Evolutionary conservation across 495 filamentous ascomycete species (phyloP), one percentile per base, ranked within the genome.

Genomic region (Neurospora discreta): DNA sequence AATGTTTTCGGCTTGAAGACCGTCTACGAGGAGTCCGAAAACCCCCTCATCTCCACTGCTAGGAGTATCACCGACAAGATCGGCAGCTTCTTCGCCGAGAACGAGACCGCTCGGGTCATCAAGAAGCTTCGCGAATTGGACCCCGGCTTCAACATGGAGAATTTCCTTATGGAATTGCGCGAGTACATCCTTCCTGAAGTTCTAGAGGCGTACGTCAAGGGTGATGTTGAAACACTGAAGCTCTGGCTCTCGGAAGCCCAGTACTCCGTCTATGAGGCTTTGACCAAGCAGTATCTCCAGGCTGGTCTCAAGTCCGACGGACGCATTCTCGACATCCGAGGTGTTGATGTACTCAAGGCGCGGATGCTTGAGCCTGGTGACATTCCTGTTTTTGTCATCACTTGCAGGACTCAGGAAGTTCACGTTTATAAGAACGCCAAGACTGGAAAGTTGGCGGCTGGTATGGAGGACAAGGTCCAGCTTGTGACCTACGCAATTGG

Each of bases 121-220:
- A 97, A 96, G 84, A 97, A 93, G 80, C 95, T 99, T 84, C 89
- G 94, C n/a, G 89, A 93, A 73, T 96, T 98, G 88, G 96, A 99
- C 76, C 96, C 95, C 15, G 89, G 85, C 71, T 99, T 99, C 86
- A 92, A 97, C 80, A 87, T 97, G 78, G 95, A 99, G 79, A 89
- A 92, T 0, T 99, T 98, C 85, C 83, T 98, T 42, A 89, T 91
- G 69, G 95, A 99, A 72, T 91, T 99, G 81, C 91, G 95, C 76
- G 96, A 98, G 83, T 99, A 98, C 81, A 98, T 98, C 73, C 87
- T 99, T 8, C 95, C 95, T 1, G 95, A 99, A 80, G 96, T 98
- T 4, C 88, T 99, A 9, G 95, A 99, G 76, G 96, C 96, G 6
- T 99, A 99, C 74, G 95, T 98, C 69, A 98, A 96, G 84, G 95